Evolutionary conservation across 2,329 filamentous ascomycete genomes (phyloP), one percentile per base, ranked within the genome.

Genomic region (Neofusicoccum cordaticola): DNA sequence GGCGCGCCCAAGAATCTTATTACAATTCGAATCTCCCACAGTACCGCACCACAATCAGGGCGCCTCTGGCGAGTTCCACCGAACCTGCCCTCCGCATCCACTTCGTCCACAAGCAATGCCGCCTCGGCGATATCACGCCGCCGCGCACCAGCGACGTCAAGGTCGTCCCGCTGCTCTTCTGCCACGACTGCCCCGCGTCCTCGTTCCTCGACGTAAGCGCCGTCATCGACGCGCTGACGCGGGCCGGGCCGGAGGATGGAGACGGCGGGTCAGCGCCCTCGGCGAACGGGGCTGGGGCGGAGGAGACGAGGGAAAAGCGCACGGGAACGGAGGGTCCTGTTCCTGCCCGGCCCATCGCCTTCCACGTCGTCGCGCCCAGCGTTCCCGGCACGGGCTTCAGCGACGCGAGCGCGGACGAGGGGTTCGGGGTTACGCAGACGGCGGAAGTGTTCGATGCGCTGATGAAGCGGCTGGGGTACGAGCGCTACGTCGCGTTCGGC

Each of bases 301-400:
- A 13, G 27, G 37, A 9, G 35, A 6, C 1, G 8, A 31, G 12
- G 35, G 13, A 37, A 4, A 44, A 17, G 15, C 15, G 15, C 13
- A 65, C 65, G 1, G 69, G 69, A 7, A 12, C 37, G 27, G 6
- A 31, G 27, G 27, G 27, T 7, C 27, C 27, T 31, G 27, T 1
- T 31, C 27, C 27, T n/a, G 65, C 66, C 13, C 17, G 15, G 2
- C 68, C 68, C 8, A 69, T 72, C 66, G 81, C 86, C 0, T 91
- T 90, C 69, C 86, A 90, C 70, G 72, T 90, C n/a, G 82, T 91
- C 19, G 84, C 86, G 19, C 88, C 88, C 1, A 86, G 85, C 48
- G 81, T 90, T 19, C 88, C 88, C 0, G 88, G 88, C 0, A 79
- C 89, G 51, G 88, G 87, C 15, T 91, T 90, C 71, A 89, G 87